Evolutionary conservation across 192 early-diverging fungal species (phyloP).

Genomic region (Coemansia sp.): DNA sequence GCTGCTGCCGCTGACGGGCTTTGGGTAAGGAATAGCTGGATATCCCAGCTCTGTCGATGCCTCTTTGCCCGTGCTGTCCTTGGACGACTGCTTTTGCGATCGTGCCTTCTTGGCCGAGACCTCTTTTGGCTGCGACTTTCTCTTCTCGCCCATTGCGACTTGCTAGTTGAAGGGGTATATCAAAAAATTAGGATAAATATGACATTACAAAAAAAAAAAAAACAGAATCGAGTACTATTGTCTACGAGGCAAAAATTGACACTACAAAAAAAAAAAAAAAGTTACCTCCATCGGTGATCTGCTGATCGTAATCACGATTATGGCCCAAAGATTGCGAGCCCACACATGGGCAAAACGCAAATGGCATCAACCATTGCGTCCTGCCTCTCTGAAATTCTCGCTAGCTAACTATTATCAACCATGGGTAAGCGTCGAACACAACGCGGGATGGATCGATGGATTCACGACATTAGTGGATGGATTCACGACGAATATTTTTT

Average conservation of each 20-base stretch:
- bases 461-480: background rate
- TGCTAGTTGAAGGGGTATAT: background rate
- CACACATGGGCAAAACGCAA: constrained; percentile 1
- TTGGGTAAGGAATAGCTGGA: constrained; percentile 36
- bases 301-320: background rate
- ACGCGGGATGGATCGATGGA: constrained; percentile 10
- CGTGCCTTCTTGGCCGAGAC: constrained; percentile 33
- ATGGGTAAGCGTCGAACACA: constrained; percentile 43
- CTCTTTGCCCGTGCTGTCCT: constrained; percentile 13
- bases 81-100: constrained; percentile 23
- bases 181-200: background rate
- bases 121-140: constrained; percentile 38
- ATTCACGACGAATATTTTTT: constrained; percentile 5
- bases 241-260: background rate
- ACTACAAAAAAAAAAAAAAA: background rate
- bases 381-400: constrained; percentile 20
- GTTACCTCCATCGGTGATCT: background rate
- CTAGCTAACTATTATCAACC: constrained; percentile 27
- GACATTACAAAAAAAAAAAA: background rate
- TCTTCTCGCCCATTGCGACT: constrained; percentile 45
- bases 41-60: background rate
- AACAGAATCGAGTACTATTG: background rate
- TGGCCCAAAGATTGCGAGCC: background rate
- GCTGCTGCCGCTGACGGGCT: constrained; percentile 28
- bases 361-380: background rate